These are phyloP conservation scores for Solanum tacnaense DNA, from an alignment of 257 asterid species.

Conservation along the genomic window DNA sequence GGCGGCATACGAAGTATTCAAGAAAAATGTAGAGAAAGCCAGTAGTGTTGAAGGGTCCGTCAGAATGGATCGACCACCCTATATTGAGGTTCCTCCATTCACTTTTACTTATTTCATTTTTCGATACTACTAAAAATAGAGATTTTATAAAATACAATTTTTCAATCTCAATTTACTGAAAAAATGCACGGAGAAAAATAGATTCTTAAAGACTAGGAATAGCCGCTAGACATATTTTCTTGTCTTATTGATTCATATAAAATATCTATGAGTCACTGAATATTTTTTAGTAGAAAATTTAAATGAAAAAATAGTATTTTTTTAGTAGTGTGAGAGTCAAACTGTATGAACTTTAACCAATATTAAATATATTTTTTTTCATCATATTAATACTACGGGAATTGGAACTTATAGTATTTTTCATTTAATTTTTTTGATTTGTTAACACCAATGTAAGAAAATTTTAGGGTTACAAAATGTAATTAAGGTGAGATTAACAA, in stretches of 20 bases:
- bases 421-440: too few species aligned
- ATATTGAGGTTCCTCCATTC: slow-evolving; percentile 37
- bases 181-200: accelerated
- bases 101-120: too few species aligned
- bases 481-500: not conserved
- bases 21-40: slow-evolving; percentile 67
- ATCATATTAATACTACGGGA: too few species aligned
- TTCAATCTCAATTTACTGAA: accelerated
- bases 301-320: too few species aligned
- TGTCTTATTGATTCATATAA: too few species aligned
- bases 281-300: too few species aligned
- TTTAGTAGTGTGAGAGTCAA: not conserved
- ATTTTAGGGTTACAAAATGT: not conserved
- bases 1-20: slow-evolving; percentile 48
- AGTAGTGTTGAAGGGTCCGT: slow-evolving; percentile 40
- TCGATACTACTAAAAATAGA: accelerated
- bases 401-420: not conserved
- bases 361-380: too few species aligned
- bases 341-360: not conserved
- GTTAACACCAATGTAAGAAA: too few species aligned
- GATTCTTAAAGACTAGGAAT: too few species aligned
- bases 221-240: accelerated
- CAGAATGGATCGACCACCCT: slow-evolving; percentile 47
- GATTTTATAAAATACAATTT: accelerated
- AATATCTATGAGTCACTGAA: too few species aligned